A percentile compares a stretch with the other conserved stretches of the same genome.
These are phyloP conservation scores for Trematosphaeria pertusa DNA, from an alignment of 2,329 filamentous ascomycete species.

Conservation along the genomic window DNA sequence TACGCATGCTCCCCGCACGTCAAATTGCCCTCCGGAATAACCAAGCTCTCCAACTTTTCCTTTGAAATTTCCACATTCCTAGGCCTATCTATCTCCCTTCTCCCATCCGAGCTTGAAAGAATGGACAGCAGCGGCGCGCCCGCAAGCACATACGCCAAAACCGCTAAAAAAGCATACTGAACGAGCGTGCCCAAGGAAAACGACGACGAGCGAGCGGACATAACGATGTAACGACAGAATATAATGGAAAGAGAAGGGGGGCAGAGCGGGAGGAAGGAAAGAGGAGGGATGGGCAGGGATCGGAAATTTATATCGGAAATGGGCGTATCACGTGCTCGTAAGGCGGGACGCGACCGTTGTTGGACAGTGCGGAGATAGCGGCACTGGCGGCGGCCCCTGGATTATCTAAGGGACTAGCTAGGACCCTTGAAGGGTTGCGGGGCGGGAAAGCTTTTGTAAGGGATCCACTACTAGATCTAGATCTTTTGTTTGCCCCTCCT, in stretches of 20 bases:
- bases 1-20: constrained; percentile 49
- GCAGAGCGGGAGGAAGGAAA: constrained; percentile 2
- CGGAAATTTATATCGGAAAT: background rate
- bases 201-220: constrained; percentile 14
- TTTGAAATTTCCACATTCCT: constrained; percentile 4
- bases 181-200: constrained; percentile 30
- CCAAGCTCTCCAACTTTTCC: constrained; percentile 46
- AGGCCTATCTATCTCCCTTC: constrained; percentile 4
- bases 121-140: constrained; percentile 41
- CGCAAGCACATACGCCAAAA: constrained; percentile 43
- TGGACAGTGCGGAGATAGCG: background rate
- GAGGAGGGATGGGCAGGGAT: background rate
- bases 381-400: constrained; percentile 4
- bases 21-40: constrained; percentile 49
- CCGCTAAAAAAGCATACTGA: constrained; percentile 39
- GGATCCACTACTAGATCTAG: background rate
- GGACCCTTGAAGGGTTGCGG: background rate
- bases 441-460: background rate
- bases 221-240: constrained; percentile 2
- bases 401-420: constrained; percentile 5
- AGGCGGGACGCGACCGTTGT: too few species aligned
- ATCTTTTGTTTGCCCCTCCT: background rate
- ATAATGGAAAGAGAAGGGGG: background rate
- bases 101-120: constrained; percentile 14
- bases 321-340: constrained; percentile 1